These are phyloP conservation scores for Pyrenochaeta sp. DNA, from an alignment of 2,329 filamentous ascomycete species.

Conservation along the genomic window DNA sequence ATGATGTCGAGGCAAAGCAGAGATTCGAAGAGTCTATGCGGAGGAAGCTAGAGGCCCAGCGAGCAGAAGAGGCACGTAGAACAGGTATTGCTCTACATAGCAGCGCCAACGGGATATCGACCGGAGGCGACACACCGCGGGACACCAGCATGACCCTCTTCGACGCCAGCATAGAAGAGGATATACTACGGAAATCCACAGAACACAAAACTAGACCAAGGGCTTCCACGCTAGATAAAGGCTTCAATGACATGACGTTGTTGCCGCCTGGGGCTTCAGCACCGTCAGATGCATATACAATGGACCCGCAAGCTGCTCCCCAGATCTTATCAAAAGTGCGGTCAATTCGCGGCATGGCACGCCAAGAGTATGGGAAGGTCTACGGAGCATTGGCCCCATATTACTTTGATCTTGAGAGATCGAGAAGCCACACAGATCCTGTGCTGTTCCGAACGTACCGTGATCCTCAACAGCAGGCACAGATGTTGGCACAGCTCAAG, in stretches of 20 bases:
- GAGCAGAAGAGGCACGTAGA: constrained; percentile 51
- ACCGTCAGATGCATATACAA: constrained; percentile 35
- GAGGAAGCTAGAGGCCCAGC: constrained; percentile 65
- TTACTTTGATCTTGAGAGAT: constrained; percentile 80
- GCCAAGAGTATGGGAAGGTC: constrained; percentile 89
- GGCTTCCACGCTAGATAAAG: constrained; percentile 63
- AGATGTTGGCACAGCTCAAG: constrained; percentile 83
- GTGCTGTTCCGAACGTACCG: constrained; percentile 86
- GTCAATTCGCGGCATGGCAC: constrained; percentile 84
- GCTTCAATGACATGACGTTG: constrained; percentile 81
- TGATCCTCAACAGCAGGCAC: constrained; percentile 88
- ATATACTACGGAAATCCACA: constrained; percentile 58
- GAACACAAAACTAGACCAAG: constrained; percentile 41
- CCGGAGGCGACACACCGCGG: constrained; percentile 39
- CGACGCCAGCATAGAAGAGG: constrained; percentile 74
- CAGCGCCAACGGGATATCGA: constrained; percentile 47
- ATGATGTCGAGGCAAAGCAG: constrained; percentile 83
- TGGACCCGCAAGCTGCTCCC: constrained; percentile 71
- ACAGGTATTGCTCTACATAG: constrained; percentile 45
- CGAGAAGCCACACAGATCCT: constrained; percentile 78
- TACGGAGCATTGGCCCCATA: constrained; percentile 89
- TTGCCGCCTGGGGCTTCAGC: constrained; percentile 41
- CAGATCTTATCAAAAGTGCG: constrained; percentile 73
- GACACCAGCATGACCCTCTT: constrained; percentile 71
- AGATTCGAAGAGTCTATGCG: constrained; percentile 76